Conservation (phyloP, 805 yeast genomes). For the Barnettozyma californica region DNA sequence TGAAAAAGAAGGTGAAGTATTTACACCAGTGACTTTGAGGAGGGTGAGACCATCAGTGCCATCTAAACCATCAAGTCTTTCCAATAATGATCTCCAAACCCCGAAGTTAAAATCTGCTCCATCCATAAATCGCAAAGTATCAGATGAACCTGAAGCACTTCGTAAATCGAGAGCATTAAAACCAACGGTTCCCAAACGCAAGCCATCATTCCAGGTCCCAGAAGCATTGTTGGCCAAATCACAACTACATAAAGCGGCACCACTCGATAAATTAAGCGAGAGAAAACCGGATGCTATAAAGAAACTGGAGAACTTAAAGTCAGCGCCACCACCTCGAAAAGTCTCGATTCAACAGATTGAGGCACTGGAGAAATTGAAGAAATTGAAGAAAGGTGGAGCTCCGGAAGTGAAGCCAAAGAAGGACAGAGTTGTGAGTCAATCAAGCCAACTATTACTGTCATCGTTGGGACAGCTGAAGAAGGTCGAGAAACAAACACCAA, state of each 20-base stretch:
- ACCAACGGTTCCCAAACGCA: conserved; percentile 19
- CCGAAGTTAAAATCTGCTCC: neutral
- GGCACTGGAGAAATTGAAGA: conserved; percentile 18
- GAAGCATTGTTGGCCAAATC: conserved; percentile 18
- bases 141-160: conserved; percentile 12
- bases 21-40: conserved; percentile 15
- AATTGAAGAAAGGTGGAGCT: conserved; percentile 7
- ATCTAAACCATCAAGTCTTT: neutral
- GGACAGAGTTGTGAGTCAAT: conserved; percentile 19
- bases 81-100: neutral
- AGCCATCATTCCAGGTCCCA: conserved; percentile 16
- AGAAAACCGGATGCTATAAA: conserved; percentile 9
- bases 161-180: conserved; percentile 12
- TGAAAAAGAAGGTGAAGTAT: neutral
- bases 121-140: neutral
- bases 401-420: conserved; percentile 16
- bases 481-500: neutral
- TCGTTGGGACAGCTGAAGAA: conserved; percentile 15
- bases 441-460: conserved; percentile 14
- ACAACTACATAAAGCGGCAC: conserved; percentile 7
- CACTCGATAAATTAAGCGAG: neutral
- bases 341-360: conserved; percentile 20
- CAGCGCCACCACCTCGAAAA: conserved; percentile 20
- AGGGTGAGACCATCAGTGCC: conserved; percentile 19
- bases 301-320: conserved; percentile 15